A percentile compares a stretch with the other conserved stretches of the same genome.
Conservation (phyloP, 805 yeast genomes). For the Myxozyma udenii region DNA sequence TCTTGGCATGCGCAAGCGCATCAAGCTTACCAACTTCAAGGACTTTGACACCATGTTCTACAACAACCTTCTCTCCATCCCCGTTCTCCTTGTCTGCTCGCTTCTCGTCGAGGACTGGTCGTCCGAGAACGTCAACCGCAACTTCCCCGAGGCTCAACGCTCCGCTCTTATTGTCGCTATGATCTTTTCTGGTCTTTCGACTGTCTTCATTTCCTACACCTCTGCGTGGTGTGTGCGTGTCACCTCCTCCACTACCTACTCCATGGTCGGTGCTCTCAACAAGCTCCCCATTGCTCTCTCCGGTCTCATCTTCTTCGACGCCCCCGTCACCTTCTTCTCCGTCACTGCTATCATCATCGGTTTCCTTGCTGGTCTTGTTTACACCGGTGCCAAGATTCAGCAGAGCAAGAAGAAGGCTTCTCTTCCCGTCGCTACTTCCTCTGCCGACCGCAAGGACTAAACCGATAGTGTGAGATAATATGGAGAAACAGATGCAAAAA, state of each 20-base stretch:
- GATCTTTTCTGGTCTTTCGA: conserved; percentile 88
- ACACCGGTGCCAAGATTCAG: conserved; percentile 92
- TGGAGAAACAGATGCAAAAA: neutral
- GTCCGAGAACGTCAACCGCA: conserved; percentile 62
- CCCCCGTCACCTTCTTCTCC: conserved; percentile 89
- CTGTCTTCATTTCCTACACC: conserved; percentile 97
- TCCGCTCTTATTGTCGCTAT: conserved; percentile 70
- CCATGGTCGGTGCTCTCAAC: conserved; percentile 99
- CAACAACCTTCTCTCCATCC: conserved; percentile 91
- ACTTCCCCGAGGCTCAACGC: conserved; percentile 75
- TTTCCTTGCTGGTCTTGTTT: conserved; percentile 91
- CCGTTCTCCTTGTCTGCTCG: conserved; percentile 75
- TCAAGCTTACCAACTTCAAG: conserved; percentile 92
- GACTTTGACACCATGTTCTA: conserved; percentile 73
- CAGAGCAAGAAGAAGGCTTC: conserved; percentile 49
- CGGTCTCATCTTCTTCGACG: conserved; percentile 91
- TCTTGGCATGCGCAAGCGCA: conserved; percentile 93
- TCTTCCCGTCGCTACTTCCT: conserved; percentile 20
- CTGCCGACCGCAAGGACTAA: conserved; percentile 26
- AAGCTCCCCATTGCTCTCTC: conserved; percentile 95
- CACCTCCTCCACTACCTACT: conserved; percentile 95
- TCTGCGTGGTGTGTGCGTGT: conserved; percentile 99
- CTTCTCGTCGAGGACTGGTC: conserved; percentile 92
- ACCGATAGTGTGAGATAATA: neutral
- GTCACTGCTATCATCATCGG: conserved; percentile 89